Conservation (phyloP, 2,329 filamentous ascomycete genomes). For the Talaromyces amestolkiae region DNA sequence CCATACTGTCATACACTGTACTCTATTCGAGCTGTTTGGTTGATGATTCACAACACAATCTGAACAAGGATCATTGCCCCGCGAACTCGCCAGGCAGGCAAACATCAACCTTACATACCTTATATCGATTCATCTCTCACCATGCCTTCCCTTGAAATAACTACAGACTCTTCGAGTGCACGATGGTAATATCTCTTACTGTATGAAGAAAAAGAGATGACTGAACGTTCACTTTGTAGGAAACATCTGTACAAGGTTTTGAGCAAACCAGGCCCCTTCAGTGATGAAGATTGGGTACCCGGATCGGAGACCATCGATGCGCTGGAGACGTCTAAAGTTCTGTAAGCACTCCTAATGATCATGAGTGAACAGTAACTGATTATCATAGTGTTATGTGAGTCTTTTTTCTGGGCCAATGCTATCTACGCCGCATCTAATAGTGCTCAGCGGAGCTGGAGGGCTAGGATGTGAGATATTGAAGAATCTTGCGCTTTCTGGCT, state of each 20-base stretch:
- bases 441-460: constrained; percentile 80
- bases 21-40: background rate
- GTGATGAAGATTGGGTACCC: constrained; percentile 60
- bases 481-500: constrained; percentile 89
- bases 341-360: constrained; percentile 52
- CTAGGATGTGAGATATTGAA: constrained; percentile 96
- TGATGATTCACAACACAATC: background rate
- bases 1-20: background rate
- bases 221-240: constrained; percentile 52
- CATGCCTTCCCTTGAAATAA: constrained; percentile 16
- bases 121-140: background rate
- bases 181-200: constrained; percentile 29
- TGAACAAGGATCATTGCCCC: background rate
- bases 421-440: constrained; percentile 28
- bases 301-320: constrained; percentile 53
- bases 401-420: constrained; percentile 14
- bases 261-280: constrained; percentile 74
- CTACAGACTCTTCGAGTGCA: constrained; percentile 12
- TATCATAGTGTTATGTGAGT: background rate
- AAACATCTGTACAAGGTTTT: constrained; percentile 80
- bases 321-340: constrained; percentile 69
- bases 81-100: background rate
- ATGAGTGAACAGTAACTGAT: background rate
- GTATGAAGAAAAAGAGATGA: background rate
- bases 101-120: background rate